Conservation (phyloP, 2,329 filamentous ascomycete species). For the Sporothrix brasiliensis region DNA sequence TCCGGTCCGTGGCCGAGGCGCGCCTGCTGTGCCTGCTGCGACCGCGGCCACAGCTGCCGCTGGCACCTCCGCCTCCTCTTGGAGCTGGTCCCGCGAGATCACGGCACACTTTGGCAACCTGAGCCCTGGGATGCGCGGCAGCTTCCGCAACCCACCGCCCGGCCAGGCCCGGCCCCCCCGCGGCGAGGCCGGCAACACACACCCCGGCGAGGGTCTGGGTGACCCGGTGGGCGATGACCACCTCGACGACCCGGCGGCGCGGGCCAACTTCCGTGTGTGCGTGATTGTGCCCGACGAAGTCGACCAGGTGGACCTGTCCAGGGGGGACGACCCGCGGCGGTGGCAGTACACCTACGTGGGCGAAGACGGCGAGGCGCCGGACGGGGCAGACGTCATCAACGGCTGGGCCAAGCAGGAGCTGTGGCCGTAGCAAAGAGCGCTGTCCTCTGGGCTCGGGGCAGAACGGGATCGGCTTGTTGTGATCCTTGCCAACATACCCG, state of each 20-base stretch:
- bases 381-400: conserved; percentile 46
- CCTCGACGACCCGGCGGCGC: conserved; percentile 69
- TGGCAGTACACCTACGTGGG: conserved; percentile 67
- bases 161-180: conserved; percentile 60
- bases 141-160: conserved; percentile 72
- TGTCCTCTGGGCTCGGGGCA: neutral
- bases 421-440: conserved; percentile 57
- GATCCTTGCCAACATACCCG: neutral
- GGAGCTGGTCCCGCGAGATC: conserved; percentile 79
- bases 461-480: neutral
- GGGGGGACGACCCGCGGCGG: conserved; percentile 64
- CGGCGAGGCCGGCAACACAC: conserved; percentile 46
- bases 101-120: conserved; percentile 90
- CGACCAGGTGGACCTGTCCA: conserved; percentile 71
- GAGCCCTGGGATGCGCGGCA: conserved; percentile 75
- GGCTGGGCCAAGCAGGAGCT: conserved; percentile 71
- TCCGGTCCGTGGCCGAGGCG: conserved; percentile 35
- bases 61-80: conserved; percentile 44
- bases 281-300: conserved; percentile 78
- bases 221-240: conserved; percentile 69
- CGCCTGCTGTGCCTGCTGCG: neutral
- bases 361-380: conserved; percentile 39
- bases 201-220: conserved; percentile 47
- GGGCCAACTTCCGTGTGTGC: conserved; percentile 79
- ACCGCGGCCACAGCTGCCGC: neutral